Evolutionary conservation across 2,329 filamentous ascomycete genomes (phyloP), one percentile per base, ranked within the genome.

Genomic region (Diaporthe caulivora): DNA sequence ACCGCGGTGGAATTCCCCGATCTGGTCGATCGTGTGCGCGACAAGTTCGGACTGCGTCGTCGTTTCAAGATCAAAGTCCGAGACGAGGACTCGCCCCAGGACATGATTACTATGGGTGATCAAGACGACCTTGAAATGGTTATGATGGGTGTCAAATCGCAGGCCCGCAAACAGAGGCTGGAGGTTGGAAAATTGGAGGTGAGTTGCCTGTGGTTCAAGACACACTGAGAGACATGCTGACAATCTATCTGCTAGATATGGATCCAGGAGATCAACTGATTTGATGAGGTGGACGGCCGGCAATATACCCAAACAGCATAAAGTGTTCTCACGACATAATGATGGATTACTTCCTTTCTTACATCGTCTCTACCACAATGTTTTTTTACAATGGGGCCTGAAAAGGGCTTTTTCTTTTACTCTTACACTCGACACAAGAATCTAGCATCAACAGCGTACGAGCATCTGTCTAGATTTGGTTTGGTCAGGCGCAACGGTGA

Each of bases 121-220:
- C 94, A 98, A 82, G 97, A 99, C 80, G 97, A 99, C 84, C 84
- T 98, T 76, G 95, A 98, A 67, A 94, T 98, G 91, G 92, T 94
- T 37, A 88, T 98, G 70, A 89, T 90, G 81, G 89, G 87, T 60
- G 92, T 92, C 9, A 94, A 91, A 82, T 89, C 89, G 65, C 85
- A 86, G 74, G 95, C 93, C 62, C 90, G 87, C 83, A 93, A 90
- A 82, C 93, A 96, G 80, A 90, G 92, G 78, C 87, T 89, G 76
- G 95, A 97, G 76, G 93, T 95, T 86, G 95, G 94, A 69, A 98
- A 98, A 89, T 92, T 98, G 91, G 97, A 98, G 91, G 95, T 98
- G 83, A 89, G 94, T 87, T 13, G 21, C 70, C 10, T 1, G 10
- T 51, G 29, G 47, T 24, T 51, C 11, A 37, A 44, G 37, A 5